Conservation (phyloP, 306 rosid species). For the Glycine latifolia region DNA sequence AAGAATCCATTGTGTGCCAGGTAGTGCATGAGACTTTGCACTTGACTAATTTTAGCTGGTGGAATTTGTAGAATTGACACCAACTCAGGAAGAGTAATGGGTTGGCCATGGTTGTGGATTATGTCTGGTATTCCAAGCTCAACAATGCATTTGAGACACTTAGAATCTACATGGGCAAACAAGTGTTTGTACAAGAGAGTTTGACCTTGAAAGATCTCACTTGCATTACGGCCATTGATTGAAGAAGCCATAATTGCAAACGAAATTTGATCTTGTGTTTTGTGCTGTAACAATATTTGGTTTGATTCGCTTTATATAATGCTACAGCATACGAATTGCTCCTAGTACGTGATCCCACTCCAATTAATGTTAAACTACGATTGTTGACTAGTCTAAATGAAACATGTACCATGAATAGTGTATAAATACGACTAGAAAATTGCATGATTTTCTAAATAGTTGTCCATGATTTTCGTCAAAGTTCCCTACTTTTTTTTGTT, state of each 20-base stretch:
- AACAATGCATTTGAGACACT: conserved; percentile 46
- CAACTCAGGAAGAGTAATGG: conserved; percentile 52
- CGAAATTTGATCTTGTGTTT: neutral
- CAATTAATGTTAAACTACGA: too few species aligned
- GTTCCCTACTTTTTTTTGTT: too few species aligned
- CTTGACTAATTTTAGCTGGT: conserved; percentile 20
- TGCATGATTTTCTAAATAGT: too few species aligned
- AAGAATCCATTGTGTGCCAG: conserved; percentile 54
- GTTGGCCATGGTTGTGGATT: conserved; percentile 50
- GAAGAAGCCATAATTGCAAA: conserved; percentile 19
- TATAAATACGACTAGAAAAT: neutral
- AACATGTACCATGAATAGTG: neutral
- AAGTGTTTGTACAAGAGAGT: conserved; percentile 35
- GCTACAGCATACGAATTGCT: too few species aligned
- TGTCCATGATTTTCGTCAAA: too few species aligned
- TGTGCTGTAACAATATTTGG: neutral
- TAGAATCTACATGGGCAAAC: neutral
- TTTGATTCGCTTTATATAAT: neutral
- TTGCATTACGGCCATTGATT: conserved; percentile 26
- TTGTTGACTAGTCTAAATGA: too few species aligned
- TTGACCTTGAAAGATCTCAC: conserved; percentile 43
- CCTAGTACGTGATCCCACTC: too few species aligned
- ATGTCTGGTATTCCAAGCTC: conserved; percentile 44
- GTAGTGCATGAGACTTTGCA: conserved; percentile 52
- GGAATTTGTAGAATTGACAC: conserved; percentile 52